phyloP scores from a whole-genome alignment of 768 basidiomycete genomes.

The Hypsizygus marmoreus region DNA sequence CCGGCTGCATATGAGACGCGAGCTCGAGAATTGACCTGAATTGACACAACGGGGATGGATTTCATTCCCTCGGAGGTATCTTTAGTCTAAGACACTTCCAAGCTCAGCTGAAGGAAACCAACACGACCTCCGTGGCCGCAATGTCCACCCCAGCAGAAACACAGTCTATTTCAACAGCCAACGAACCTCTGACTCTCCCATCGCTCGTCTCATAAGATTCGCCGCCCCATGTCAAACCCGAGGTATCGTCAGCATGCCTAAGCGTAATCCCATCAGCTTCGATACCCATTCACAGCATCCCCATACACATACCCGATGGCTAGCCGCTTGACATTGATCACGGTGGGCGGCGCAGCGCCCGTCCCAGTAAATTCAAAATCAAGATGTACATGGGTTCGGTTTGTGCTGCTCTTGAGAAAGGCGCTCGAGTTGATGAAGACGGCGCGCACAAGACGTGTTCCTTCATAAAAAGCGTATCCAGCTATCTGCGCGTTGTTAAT shows the following conservation, averaged over 20 bases:
- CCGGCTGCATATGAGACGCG: too few relatives aligned
- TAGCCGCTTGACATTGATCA: conserved; percentile 50
- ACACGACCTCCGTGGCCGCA: conserved; percentile 47
- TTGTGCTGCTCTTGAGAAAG: conserved; percentile 38
- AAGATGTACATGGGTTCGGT: conserved; percentile 43
- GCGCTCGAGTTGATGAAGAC: conserved; percentile 63
- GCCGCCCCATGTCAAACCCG: conserved; percentile 58
- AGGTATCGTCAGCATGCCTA: conserved; percentile 51
- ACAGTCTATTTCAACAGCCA: conserved; percentile 25
- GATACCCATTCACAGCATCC: background rate
- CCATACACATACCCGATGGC: conserved; percentile 40
- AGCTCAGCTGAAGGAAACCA: conserved; percentile 45
- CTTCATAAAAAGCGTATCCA: conserved; percentile 66
- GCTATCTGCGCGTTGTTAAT: conserved; percentile 49
- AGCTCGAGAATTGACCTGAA: too few relatives aligned
- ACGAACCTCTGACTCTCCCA: conserved; percentile 39
- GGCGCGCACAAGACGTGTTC: conserved; percentile 41
- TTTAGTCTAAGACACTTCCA: too few relatives aligned
- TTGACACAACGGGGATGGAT: too few relatives aligned
- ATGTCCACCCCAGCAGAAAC: conserved; percentile 45
- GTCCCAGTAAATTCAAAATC: conserved; percentile 37
- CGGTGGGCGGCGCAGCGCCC: conserved; percentile 20
- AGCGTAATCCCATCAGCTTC: conserved; percentile 4
- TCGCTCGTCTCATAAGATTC: conserved; percentile 57
- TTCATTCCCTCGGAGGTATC: too few relatives aligned